phyloP scores from a whole-genome alignment of 164 flowering plant genomes.

The Buxus sempervirens region DNA sequence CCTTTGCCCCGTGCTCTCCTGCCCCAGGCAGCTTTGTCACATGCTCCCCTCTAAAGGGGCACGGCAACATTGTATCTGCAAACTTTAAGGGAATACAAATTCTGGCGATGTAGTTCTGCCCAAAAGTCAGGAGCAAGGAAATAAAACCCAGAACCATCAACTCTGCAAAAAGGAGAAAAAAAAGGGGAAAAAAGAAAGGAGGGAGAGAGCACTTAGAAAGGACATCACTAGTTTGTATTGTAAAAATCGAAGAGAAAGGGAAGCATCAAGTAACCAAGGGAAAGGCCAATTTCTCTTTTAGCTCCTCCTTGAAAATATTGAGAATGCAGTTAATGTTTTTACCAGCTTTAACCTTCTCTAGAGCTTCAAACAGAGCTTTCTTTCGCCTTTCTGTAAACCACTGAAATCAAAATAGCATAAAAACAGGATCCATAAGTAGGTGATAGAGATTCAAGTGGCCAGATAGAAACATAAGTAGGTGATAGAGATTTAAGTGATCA shows the following conservation, averaged over 20 bases:
- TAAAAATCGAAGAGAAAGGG: not conserved
- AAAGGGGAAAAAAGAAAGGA: not conserved
- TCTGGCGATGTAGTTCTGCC: slow-evolving; percentile 41
- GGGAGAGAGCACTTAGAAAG: too few relatives aligned
- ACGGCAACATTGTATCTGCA: slow-evolving; percentile 57
- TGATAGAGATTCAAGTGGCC: not conserved
- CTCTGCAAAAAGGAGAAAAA: slow-evolving; percentile 33
- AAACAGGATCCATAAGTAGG: not conserved
- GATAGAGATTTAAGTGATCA: not conserved
- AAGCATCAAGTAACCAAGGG: not conserved
- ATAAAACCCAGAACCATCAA: slow-evolving; percentile 73
- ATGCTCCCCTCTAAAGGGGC: slow-evolving; percentile 26
- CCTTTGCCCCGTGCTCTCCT: not conserved
- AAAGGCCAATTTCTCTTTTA: not conserved
- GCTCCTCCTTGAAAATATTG: not conserved
- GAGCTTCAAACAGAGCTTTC: slow-evolving; percentile 73
- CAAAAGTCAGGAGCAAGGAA: slow-evolving; percentile 54
- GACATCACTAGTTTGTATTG: not conserved
- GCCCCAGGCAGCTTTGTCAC: slow-evolving; percentile 6
- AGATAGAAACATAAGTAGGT: not conserved
- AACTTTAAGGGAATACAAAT: slow-evolving; percentile 45
- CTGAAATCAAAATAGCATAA: slow-evolving; percentile 33
- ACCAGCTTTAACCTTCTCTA: slow-evolving; percentile 96
- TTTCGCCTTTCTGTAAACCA: slow-evolving; percentile 63
- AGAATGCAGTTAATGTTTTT: slow-evolving; percentile 4